Evolutionary conservation across 495 filamentous ascomycete species (phyloP), one percentile per base, ranked within the genome.

Genomic region (Amorphotheca resinae): DNA sequence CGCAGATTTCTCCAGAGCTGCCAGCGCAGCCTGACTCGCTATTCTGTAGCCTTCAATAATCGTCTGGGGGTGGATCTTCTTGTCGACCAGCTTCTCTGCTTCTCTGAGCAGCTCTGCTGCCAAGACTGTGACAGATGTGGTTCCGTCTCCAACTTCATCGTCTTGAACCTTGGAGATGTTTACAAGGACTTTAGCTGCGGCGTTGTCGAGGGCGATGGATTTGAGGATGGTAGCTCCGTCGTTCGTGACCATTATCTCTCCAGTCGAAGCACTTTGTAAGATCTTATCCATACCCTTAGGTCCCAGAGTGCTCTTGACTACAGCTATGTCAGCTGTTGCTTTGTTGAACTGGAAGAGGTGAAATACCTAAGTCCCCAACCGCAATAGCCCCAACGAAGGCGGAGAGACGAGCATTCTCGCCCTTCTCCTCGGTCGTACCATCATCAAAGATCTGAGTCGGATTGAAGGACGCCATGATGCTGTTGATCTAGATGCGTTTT

Each of bases 281-380:
- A 98, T 98, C 71, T 98, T 96, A 68, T 98, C 93, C 93, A 96
- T 96, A 54, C 91, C 91, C 69, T 96, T 95, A 1, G 91, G 93
- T 9, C 91, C 91, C 11, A 98, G 69, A 7, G 91, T 98, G 59
- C 83, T 91, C 75, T 98, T 98, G 18, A 98, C 91, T 53, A 93
- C 61, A 17, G 6, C 6, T 35, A 9, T 26, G 26, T 54, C 17
- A 54, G 51, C 35, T 38, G 14, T 26, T 37, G 26, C n/a, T 28
- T 11, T 28, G 17, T 14, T 22, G 25, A 43, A 15, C 21, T 33
- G 8, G 15, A 22, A 39, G 12, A 14, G 1, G 23, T 38, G 18
- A 22, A 32, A 23, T 44, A 48, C 47, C 47, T 28, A 51, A 37
- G 59, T 96, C 93, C 33, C 91, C 91, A 30, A 98, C 89, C 22